Percentiles rank a stretch among this genome's conserved stretches.
phyloP scores from a whole-genome alignment of 495 filamentous ascomycete species.

The Penicillium maclennaniae region DNA sequence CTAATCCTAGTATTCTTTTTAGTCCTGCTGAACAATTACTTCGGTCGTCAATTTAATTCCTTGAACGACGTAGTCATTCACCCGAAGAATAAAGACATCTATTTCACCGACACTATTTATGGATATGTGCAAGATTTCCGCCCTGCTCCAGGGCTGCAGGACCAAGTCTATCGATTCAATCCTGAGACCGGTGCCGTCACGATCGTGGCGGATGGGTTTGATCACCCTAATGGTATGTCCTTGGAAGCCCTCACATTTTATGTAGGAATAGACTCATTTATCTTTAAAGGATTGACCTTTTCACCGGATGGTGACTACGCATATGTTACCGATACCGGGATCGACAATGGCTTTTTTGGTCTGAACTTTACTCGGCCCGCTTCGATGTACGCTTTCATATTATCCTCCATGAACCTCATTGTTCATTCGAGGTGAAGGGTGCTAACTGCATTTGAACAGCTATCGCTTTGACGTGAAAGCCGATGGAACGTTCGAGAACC shows the following conservation, averaged over 20 bases:
- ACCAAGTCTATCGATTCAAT: slow-evolving; percentile 41
- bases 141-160: slow-evolving; percentile 26
- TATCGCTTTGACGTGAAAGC: slow-evolving; percentile 21
- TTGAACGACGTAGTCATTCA: slow-evolving; percentile 30
- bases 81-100: slow-evolving; percentile 41
- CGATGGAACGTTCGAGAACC: slow-evolving; percentile 21
- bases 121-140: slow-evolving; percentile 35
- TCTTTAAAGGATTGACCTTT: slow-evolving; percentile 35
- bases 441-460: not conserved
- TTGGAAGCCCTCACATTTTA: too few species aligned
- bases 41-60: slow-evolving; percentile 32
- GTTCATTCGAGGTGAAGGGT: too few species aligned
- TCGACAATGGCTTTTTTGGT: slow-evolving; percentile 18
- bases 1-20: not conserved
- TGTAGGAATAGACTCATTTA: too few species aligned
- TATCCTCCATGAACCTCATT: too few species aligned
- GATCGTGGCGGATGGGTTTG: slow-evolving; percentile 36
- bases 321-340: slow-evolving; percentile 44
- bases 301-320: slow-evolving; percentile 39
- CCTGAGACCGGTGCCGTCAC: slow-evolving; percentile 40
- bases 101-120: slow-evolving; percentile 43
- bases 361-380: slow-evolving; percentile 13
- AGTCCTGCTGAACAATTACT: slow-evolving; percentile 35
- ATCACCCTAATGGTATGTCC: slow-evolving; percentile 27
- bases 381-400: slow-evolving; percentile 16